Evolutionary conservation across 805 yeast genomes (phyloP), one percentile per base, ranked within the genome.

Genomic region (Cyberlindnera nakhonratchasimensis): DNA sequence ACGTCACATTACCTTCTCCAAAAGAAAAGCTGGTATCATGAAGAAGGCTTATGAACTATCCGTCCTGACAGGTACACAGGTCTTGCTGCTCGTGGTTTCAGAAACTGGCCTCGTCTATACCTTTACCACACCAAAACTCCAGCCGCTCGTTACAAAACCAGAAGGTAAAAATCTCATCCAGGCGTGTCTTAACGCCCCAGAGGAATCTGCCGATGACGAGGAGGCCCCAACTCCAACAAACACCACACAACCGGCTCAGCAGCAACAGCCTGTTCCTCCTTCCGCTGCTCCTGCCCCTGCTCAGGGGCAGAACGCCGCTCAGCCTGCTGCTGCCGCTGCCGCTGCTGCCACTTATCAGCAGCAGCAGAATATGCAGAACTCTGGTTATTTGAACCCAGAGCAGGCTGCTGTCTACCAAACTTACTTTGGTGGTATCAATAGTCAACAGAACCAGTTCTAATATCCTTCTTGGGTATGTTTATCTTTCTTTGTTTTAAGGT

Each of bases 71-170:
- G 99, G 99, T 44, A 93, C 99, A 24, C 99, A 93, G 67, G 98
- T 93, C 22, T 75, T 93, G 51, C 72, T 93, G 46, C 77, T 93
- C 55, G 99, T 93, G 43, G 99, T 93, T 23, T 84, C 95, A 40
- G 99, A 93, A 66, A 93, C 99, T n/a, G 99, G 99, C 13, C 79
- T 93, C 49, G 99, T 93, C 42, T 93, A 93, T 67, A 93, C 99
- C 17, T 93, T 93, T 65, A 91, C 98, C 43, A 93, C 99, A n/a
- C 99, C 99, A 45, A 93, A 93, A 67, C 80, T 93, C 61, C 98
- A 93, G 69, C 99, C 99, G 8, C 77, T 93, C 55, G 99, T 93
- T 40, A 93, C 98, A 31, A 90, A 91, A 67, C 84, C 95, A 39
- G 99, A 93, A 69, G 99, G 99, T 54, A 90, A 93, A 66, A 90